Conservation (phyloP, 2,329 filamentous ascomycete genomes). For the Gliomastix tumulicola region DNA sequence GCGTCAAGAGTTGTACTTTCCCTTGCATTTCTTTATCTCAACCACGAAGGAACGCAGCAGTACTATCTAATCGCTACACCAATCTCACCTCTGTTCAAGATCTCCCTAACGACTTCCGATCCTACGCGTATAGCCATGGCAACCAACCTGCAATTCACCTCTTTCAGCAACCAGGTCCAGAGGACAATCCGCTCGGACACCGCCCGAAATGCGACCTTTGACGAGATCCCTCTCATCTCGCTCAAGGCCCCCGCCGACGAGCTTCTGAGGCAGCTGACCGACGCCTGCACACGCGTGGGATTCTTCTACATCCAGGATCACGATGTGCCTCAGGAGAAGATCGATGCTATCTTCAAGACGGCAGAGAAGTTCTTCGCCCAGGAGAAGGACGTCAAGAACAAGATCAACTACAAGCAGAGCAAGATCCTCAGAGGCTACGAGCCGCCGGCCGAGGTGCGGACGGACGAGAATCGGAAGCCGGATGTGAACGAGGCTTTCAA, state of each 20-base stretch:
- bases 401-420: constrained; percentile 1
- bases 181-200: not conserved
- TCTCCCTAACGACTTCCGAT: not conserved
- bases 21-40: no score
- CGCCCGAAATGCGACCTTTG: not conserved
- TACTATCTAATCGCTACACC: no score
- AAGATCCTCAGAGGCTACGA: not conserved
- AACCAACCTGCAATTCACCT: not conserved
- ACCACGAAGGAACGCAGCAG: no score
- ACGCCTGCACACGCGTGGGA: constrained; percentile 12
- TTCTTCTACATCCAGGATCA: constrained; percentile 42
- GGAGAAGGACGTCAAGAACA: constrained; percentile 15
- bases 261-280: not conserved
- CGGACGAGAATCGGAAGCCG: constrained; percentile 10
- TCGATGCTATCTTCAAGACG: constrained; percentile 12
- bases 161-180: not conserved
- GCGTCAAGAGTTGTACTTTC: no score
- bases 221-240: not conserved
- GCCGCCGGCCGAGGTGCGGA: constrained; percentile 4
- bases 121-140: not conserved
- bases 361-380: constrained; percentile 18
- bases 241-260: not conserved
- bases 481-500: constrained; percentile 1
- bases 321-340: constrained; percentile 24
- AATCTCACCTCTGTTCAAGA: no score